Conservation (phyloP, 2,329 filamentous ascomycete species). For the Pseudovirgaria hyperparasitica region DNA sequence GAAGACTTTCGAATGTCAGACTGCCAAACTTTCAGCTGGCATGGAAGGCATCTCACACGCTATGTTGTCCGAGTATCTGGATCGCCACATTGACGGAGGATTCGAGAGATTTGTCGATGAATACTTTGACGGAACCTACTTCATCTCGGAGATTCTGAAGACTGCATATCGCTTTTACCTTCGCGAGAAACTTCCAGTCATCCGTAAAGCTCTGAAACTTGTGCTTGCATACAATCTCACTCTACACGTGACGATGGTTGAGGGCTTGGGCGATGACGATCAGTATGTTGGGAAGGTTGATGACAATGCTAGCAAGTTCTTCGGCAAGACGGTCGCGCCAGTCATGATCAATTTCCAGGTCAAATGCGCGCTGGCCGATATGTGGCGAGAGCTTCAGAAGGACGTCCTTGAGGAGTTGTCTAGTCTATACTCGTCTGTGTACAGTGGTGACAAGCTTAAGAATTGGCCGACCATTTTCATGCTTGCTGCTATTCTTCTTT, state of each 20-base stretch:
- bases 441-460: constrained; percentile 93
- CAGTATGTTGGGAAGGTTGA: constrained; percentile 70
- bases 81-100: constrained; percentile 83
- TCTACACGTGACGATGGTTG: constrained; percentile 85
- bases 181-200: constrained; percentile 76
- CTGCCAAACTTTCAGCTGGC: constrained; percentile 78
- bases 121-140: constrained; percentile 90
- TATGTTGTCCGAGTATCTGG: constrained; percentile 79
- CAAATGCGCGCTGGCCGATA: constrained; percentile 91
- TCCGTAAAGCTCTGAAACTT: constrained; percentile 90
- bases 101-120: constrained; percentile 93
- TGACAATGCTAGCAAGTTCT: constrained; percentile 74
- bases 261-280: constrained; percentile 74
- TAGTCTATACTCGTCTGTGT: constrained; percentile 87
- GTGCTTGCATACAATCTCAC: constrained; percentile 94
- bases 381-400: constrained; percentile 97
- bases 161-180: constrained; percentile 87
- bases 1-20: constrained; percentile 72
- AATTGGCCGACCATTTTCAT: constrained; percentile 99
- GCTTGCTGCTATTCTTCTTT: constrained; percentile 80
- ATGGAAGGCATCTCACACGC: constrained; percentile 74
- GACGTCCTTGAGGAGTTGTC: constrained; percentile 93
- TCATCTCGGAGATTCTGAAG: constrained; percentile 92
- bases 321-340: constrained; percentile 79
- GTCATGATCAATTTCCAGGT: constrained; percentile 99